phyloP scores from a whole-genome alignment of 192 early-diverging fungal species.

The Coemansia sp. region DNA sequence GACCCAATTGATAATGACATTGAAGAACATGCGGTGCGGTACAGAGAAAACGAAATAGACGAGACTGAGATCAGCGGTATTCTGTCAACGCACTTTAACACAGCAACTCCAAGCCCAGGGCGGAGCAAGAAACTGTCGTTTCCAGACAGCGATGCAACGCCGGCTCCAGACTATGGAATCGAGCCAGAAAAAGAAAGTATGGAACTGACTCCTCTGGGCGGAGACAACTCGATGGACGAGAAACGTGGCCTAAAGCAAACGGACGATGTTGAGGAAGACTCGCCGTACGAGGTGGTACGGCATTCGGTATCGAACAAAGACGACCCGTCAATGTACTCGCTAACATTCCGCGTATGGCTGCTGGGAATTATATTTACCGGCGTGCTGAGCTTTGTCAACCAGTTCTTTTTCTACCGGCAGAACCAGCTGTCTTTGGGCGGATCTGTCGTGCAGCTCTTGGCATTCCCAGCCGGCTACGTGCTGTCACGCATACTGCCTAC shows the following conservation, averaged over 20 bases:
- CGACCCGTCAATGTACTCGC: slow-evolving; percentile 60
- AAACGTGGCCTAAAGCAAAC: slow-evolving; percentile 1
- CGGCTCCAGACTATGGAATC: neutral
- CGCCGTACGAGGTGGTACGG: slow-evolving; percentile 72
- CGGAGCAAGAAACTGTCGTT: neutral
- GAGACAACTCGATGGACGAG: slow-evolving; percentile 59
- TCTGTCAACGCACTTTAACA: neutral
- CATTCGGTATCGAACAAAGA: slow-evolving; percentile 71
- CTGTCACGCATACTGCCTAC: slow-evolving; percentile 64
- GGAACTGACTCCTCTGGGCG: neutral
- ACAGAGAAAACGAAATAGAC: neutral
- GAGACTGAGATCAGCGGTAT: neutral
- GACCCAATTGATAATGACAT: neutral
- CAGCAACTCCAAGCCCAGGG: neutral
- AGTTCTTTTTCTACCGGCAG: slow-evolving; percentile 85
- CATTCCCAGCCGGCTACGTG: slow-evolving; percentile 72
- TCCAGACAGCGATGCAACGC: slow-evolving; percentile 4
- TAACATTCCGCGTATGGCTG: slow-evolving; percentile 75
- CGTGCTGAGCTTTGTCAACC: slow-evolving; percentile 69
- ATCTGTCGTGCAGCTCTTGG: slow-evolving; percentile 71
- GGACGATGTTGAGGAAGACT: slow-evolving; percentile 31
- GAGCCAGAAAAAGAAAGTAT: neutral
- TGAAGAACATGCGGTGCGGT: neutral
- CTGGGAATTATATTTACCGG: slow-evolving; percentile 67
- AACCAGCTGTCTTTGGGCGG: slow-evolving; percentile 71